Evolutionary conservation across 2,329 filamentous ascomycete species (phyloP).

Genomic region (Metarhizium rileyi): DNA sequence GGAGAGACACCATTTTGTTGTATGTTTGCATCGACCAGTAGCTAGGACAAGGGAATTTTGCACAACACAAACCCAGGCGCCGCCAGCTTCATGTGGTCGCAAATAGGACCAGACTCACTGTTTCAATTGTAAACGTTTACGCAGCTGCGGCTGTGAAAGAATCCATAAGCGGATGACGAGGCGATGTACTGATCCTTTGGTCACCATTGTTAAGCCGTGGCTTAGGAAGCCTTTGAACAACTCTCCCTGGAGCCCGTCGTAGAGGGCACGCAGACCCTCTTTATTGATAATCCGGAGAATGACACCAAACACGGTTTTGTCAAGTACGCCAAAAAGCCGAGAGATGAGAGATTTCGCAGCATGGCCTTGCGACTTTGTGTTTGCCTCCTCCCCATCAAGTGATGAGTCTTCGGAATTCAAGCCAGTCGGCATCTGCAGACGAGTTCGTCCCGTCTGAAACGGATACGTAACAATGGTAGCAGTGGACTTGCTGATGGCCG

Average conservation of each 20-base stretch:
- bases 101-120: background rate
- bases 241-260: constrained; percentile 67
- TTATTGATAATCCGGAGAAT: constrained; percentile 46
- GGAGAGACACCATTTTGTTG: background rate
- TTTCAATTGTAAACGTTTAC: constrained; percentile 9
- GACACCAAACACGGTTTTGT: constrained; percentile 51
- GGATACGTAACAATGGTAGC: constrained; percentile 76
- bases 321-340: constrained; percentile 15
- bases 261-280: constrained; percentile 62
- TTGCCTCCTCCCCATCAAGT: constrained; percentile 7
- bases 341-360: constrained; percentile 4
- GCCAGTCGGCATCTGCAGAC: constrained; percentile 53
- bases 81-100: background rate
- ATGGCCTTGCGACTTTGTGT: background rate
- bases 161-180: constrained; percentile 66
- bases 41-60: background rate
- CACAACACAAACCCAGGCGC: background rate
- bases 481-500: constrained; percentile 68
- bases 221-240: constrained; percentile 75
- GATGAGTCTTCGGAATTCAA: constrained; percentile 5
- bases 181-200: constrained; percentile 69
- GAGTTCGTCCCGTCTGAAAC: constrained; percentile 74
- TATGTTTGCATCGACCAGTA: background rate
- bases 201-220: constrained; percentile 79
- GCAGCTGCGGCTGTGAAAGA: constrained; percentile 24